Conservation (phyloP, 2,329 filamentous ascomycete genomes). For the Aureobasidium zeae region DNA sequence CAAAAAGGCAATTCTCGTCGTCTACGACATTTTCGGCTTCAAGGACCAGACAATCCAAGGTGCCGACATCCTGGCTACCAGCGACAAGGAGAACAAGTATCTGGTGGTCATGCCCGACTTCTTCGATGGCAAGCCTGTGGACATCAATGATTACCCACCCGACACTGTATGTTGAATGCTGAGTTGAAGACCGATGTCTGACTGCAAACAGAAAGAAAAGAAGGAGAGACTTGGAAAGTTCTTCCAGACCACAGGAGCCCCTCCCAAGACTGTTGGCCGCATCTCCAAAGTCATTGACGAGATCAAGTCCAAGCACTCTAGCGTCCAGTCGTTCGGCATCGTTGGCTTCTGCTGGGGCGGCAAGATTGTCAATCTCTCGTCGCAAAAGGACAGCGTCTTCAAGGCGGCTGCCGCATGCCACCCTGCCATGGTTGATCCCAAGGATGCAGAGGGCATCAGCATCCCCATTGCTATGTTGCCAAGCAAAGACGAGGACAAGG, state of each 20-base stretch:
- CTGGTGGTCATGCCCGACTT: constrained; percentile 87
- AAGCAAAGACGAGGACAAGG: constrained; percentile 47
- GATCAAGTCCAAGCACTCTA: constrained; percentile 39
- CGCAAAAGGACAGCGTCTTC: constrained; percentile 44
- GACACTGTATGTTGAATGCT: constrained; percentile 35
- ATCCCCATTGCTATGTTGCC: constrained; percentile 51
- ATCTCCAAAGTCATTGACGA: constrained; percentile 48
- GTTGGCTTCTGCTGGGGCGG: constrained; percentile 47
- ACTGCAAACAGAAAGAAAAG: constrained; percentile 40
- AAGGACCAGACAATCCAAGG: constrained; percentile 55
- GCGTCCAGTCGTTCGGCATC: constrained; percentile 48
- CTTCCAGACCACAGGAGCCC: constrained; percentile 48
- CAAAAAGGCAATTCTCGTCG: constrained; percentile 47
- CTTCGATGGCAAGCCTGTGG: constrained; percentile 66
- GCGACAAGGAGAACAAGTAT: constrained; percentile 62
- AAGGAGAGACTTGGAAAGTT: constrained; percentile 50
- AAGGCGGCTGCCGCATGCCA: constrained; percentile 49
- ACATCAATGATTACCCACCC: constrained; percentile 50
- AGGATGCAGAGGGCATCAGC: constrained; percentile 46
- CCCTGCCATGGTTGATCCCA: constrained; percentile 52
- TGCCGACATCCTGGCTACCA: constrained; percentile 51
- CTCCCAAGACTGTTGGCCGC: constrained; percentile 47
- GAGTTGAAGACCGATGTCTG: not conserved
- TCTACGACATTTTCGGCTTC: constrained; percentile 56
- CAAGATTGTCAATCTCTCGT: constrained; percentile 48